Percentiles rank a stretch among this genome's conserved stretches.
Conservation (phyloP, 2,329 filamentous ascomycete genomes). For the Cladosporium sp. region DNA sequence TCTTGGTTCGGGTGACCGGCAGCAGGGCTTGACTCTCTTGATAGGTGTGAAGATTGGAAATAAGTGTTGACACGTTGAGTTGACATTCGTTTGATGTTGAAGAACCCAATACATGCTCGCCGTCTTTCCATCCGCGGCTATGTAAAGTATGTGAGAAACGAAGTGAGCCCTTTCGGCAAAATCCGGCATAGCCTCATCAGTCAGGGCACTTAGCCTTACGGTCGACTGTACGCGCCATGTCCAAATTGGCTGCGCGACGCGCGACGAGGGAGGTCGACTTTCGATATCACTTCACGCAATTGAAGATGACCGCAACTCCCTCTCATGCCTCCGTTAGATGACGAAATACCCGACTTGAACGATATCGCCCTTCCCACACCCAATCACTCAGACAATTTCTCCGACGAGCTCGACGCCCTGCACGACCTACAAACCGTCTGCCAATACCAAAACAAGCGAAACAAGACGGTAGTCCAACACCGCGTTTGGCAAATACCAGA, state of each 20-base stretch:
- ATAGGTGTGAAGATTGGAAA: too few relatives aligned
- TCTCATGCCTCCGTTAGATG: not conserved
- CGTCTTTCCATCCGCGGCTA: too few relatives aligned
- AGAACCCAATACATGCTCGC: too few relatives aligned
- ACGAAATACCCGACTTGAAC: not conserved
- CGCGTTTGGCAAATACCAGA: slow-evolving; percentile 45
- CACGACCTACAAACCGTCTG: slow-evolving; percentile 48
- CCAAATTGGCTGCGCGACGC: too few relatives aligned
- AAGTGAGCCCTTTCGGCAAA: too few relatives aligned
- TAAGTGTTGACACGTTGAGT: too few relatives aligned
- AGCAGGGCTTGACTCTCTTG: not conserved
- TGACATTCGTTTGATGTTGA: too few relatives aligned
- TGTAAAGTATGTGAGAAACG: too few relatives aligned
- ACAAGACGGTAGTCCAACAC: slow-evolving; percentile 49
- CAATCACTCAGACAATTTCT: slow-evolving; percentile 14
- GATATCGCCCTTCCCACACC: not conserved
- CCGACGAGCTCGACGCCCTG: slow-evolving; percentile 27
- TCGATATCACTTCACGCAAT: not conserved
- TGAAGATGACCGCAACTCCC: not conserved
- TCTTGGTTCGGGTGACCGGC: not conserved
- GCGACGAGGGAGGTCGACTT: too few relatives aligned
- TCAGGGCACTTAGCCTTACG: too few relatives aligned
- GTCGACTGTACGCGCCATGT: too few relatives aligned
- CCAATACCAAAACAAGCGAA: slow-evolving; percentile 37
- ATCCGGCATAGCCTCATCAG: too few relatives aligned